phyloP scores from a whole-genome alignment of 1,139 yeast species.

The Lodderomyces oxycetoniae region DNA sequence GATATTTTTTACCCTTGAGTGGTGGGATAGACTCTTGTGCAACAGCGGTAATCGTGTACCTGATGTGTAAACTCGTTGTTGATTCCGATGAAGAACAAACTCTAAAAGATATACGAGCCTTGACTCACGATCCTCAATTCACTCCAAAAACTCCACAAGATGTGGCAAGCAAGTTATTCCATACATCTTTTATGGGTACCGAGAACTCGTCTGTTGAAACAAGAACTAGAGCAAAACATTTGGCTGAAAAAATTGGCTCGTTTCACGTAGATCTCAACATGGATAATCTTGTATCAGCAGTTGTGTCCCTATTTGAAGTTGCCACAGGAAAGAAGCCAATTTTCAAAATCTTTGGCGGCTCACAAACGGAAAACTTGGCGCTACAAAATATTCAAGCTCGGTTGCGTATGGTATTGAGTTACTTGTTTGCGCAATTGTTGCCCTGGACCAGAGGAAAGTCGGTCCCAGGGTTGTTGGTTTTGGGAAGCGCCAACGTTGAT shows the following conservation, averaged over 20 bases:
- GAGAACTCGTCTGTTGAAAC: slow-evolving; percentile 87
- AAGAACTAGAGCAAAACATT: slow-evolving; percentile 71
- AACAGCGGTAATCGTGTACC: slow-evolving; percentile 88
- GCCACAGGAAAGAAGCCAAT: slow-evolving; percentile 89
- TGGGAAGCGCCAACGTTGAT: slow-evolving; percentile 98
- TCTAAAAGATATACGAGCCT: slow-evolving; percentile 61
- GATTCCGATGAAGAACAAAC: slow-evolving; percentile 63
- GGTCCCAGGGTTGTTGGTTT: slow-evolving; percentile 76
- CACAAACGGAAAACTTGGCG: slow-evolving; percentile 85
- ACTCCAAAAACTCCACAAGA: slow-evolving; percentile 71
- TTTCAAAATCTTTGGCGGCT: slow-evolving; percentile 90
- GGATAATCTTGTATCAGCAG: slow-evolving; percentile 76
- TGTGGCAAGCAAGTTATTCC: slow-evolving; percentile 69
- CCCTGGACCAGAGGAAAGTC: slow-evolving; percentile 81
- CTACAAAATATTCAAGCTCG: slow-evolving; percentile 95
- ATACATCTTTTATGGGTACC: slow-evolving; percentile 94
- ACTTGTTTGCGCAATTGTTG: slow-evolving; percentile 84
- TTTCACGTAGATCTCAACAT: slow-evolving; percentile 89
- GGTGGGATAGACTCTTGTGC: slow-evolving; percentile 99
- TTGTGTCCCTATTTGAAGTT: slow-evolving; percentile 70
- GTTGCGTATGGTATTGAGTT: slow-evolving; percentile 88
- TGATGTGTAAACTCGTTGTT: slow-evolving; percentile 86
- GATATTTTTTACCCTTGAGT: slow-evolving; percentile 86
- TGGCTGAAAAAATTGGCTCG: slow-evolving; percentile 75
- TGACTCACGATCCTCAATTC: slow-evolving; percentile 57